Base-by-base conservation (phyloP, 2,329 filamentous ascomycete genomes). In the Neobulgaria alba region DNA sequence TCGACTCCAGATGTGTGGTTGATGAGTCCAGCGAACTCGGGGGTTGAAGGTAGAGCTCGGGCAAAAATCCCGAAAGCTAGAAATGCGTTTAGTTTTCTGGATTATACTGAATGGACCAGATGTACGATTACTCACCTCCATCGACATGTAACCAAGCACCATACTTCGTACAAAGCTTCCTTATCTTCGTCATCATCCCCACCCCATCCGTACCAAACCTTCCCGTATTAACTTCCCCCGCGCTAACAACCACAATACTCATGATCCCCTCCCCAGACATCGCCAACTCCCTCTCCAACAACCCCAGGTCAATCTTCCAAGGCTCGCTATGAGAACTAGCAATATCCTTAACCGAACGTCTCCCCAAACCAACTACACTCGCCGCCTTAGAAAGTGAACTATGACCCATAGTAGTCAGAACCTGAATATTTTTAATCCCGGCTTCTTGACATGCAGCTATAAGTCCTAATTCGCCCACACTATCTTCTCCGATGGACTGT, bases 221-320 rank as follows among this genome's bases (percentile, higher is more conserved):
- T 0, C 89, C 88, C 0, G 88, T 93, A 53, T 96, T 95, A 19
- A 95, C 86, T 63, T 96, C 90, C 1, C 85, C 85, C 4, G 82
- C 84, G 31, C 86, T 89, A n/a, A 95, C 65, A 3, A 73, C 78
- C 29, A 95, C 76, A 46, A 95, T 85, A 36, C 73, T 83, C n/a
- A 73, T 83, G 10, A 74, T 70, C 2, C 71, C 71, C 1, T 64
- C 58, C 26, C 59, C 62, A 42, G 46, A 45, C 51, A 57, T 57
- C 38, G 64, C 54, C 12, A 93, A 65, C 42, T 77, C 71, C 33
- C 60, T 61, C 59, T 86, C 78, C 2, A 95, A 65, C 3, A 66
- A 66, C 2, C 69, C 67, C 4, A 94, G 55, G 53, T 94, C 78
- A 48, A 95, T 71, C 33, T 68, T 71, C 68, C 89, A 86, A 1